Conservation (phyloP, 1,284 basidiomycete genomes). For the Sporisorium graminicola region DNA sequence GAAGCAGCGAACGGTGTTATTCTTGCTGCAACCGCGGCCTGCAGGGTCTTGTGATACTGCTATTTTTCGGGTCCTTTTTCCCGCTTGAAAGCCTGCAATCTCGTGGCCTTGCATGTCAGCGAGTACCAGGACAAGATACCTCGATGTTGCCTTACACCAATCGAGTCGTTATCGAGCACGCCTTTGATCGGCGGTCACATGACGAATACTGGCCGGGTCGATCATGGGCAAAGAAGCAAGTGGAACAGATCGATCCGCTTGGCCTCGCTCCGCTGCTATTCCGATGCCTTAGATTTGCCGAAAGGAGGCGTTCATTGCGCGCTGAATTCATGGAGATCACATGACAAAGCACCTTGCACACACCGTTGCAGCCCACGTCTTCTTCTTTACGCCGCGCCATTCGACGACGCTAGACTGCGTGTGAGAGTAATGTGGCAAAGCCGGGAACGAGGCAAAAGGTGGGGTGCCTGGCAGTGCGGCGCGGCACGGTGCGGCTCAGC, state of each 20-base stretch:
- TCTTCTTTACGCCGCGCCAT: background rate
- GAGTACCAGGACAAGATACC: background rate
- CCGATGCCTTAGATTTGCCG: no score
- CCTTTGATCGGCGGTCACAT: background rate
- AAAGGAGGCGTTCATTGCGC: background rate
- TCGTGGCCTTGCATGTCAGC: conserved; percentile 29
- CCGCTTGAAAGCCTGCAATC: background rate
- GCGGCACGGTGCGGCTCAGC: background rate
- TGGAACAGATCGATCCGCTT: background rate
- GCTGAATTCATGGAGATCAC: background rate
- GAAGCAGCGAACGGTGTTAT: background rate
- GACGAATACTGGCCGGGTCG: background rate
- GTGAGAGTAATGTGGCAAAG: background rate
- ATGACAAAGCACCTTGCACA: background rate
- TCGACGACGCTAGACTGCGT: no score
- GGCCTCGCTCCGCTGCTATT: no score
- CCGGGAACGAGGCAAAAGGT: background rate
- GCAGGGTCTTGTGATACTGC: conserved; percentile 38
- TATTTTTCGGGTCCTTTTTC: background rate
- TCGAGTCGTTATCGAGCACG: background rate
- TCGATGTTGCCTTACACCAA: background rate
- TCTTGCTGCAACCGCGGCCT: background rate
- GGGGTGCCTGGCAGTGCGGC: background rate
- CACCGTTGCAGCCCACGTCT: background rate
- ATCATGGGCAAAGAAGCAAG: background rate